Base-by-base conservation (phyloP, 1,284 basidiomycete genomes). In the Tilletiaria anomala region DNA sequence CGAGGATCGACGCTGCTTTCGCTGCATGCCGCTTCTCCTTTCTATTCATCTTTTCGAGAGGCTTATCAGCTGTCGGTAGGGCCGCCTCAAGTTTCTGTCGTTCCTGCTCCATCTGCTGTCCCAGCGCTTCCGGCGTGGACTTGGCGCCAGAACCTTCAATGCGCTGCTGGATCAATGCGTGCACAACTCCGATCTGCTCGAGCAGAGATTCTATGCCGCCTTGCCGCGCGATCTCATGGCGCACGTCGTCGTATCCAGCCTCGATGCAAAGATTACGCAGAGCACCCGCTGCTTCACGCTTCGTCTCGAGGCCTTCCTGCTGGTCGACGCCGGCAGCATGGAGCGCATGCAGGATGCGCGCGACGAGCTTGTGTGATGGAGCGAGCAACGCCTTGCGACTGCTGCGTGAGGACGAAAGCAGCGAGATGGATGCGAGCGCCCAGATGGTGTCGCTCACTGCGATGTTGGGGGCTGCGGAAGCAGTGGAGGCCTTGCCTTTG, bases 241-340 rank as follows among this genome's bases (percentile, higher is more conserved):
- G 37, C 17, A 51, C 49, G 18, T 53, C 53, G 31, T 47, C 41
- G 26, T 53, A 51, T 8, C 34, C 16, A 5, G 54, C 52, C 20
- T 64, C 56, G 32, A 66, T 48, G 39, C 61, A 64, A 26, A 66
- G 47, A 32, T 64, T 66, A 34, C 61, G 54, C n/a, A 66, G 50
- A 2, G 54, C 54, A 16, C 61, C 60, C 23, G 55, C 54, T 6
- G 63, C 63, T 46, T 62, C 61, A n/a, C 50, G 42, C 32, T 55
- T 18, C 26, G 26, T 29, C 26, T n/a, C n/a, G 8, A 29, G n/a
- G 8, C 26, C 10, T n/a, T 8, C 26, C n/a, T 8, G 26, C 10
- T n/a, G 26, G n/a, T 61, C 55, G 23, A 60, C 46, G 16, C 54
- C 45, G 24, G 55, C 49, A 0, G 53, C 44, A 5, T 54, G 40